Evolutionary conservation across 2,329 filamentous ascomycete genomes (phyloP).

Genomic region (Fusarium acutatum): DNA sequence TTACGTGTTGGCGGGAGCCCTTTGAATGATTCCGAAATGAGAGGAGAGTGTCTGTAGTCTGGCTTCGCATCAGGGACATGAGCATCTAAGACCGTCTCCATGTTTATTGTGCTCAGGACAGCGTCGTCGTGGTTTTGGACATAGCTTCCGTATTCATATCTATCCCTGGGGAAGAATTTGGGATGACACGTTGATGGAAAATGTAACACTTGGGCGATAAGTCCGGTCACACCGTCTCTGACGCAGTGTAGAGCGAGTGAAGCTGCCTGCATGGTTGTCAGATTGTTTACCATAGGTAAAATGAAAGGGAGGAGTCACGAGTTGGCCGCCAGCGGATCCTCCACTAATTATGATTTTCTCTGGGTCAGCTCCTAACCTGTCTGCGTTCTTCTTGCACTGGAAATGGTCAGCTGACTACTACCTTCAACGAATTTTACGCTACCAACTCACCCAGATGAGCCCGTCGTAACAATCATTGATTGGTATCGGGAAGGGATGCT

Average conservation of each 20-base stretch:
- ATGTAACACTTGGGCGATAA: constrained; percentile 34
- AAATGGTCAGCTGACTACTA: neutral
- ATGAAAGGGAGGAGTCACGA: constrained; percentile 2
- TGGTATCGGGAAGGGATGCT: constrained; percentile 32
- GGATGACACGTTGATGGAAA: constrained; percentile 36
- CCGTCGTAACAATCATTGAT: constrained; percentile 37
- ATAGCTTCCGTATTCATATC: constrained; percentile 37
- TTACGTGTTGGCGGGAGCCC: constrained; percentile 30
- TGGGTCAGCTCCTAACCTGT: constrained; percentile 19
- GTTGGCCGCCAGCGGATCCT: constrained; percentile 33
- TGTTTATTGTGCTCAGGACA: constrained; percentile 1
- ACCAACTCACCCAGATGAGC: constrained; percentile 30
- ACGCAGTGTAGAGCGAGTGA: constrained; percentile 18
- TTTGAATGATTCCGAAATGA: constrained; percentile 22
- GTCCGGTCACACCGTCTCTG: constrained; percentile 17
- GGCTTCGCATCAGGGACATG: constrained; percentile 8
- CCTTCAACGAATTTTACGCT: too few species aligned
- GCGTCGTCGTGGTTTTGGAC: constrained; percentile 26
- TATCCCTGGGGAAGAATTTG: constrained; percentile 32
- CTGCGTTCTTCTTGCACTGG: constrained; percentile 34
- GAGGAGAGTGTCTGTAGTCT: constrained; percentile 34
- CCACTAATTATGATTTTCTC: constrained; percentile 34
- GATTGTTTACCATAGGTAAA: neutral
- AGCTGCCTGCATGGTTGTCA: constrained; percentile 17
- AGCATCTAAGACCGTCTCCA: constrained; percentile 23